These are phyloP conservation scores for Cyberlindnera galapagoensis DNA, from an alignment of 805 yeast genomes.

Conservation along the genomic window DNA sequence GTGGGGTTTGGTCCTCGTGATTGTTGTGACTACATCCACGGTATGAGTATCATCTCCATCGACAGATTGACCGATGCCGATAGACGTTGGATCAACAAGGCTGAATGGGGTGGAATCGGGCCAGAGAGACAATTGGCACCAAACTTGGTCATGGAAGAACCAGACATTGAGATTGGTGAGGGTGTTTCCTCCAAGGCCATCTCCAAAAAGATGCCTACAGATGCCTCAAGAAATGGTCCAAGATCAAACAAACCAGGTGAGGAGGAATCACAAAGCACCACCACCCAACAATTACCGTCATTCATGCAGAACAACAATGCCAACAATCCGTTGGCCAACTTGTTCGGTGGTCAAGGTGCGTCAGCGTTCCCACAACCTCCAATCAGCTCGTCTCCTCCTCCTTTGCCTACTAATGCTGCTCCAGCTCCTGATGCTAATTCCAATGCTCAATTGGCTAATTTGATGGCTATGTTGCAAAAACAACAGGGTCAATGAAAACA, in stretches of 20 bases:
- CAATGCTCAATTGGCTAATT: slow-evolving; percentile 34
- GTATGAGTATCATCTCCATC: slow-evolving; percentile 82
- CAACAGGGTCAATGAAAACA: slow-evolving; percentile 22
- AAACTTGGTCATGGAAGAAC: slow-evolving; percentile 89
- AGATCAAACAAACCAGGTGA: slow-evolving; percentile 65
- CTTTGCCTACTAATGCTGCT: slow-evolving; percentile 8
- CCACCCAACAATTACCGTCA: slow-evolving; percentile 19
- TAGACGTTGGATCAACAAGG: slow-evolving; percentile 76
- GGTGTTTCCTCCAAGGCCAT: slow-evolving; percentile 91
- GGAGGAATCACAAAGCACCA: slow-evolving; percentile 24
- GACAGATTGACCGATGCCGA: slow-evolving; percentile 92
- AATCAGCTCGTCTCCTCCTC: slow-evolving; percentile 7
- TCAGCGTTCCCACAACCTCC: slow-evolving; percentile 14
- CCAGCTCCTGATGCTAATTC: slow-evolving; percentile 23
- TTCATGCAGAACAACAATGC: slow-evolving; percentile 31
- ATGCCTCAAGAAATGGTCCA: slow-evolving; percentile 80
- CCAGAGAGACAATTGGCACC: slow-evolving; percentile 65
- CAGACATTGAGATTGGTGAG: slow-evolving; percentile 93
- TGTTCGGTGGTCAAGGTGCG: slow-evolving; percentile 27
- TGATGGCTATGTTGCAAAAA: slow-evolving; percentile 37
- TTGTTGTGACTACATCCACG: slow-evolving; percentile 91
- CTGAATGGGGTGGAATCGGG: slow-evolving; percentile 97
- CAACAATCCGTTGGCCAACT: slow-evolving; percentile 43
- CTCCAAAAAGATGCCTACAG: slow-evolving; percentile 88
- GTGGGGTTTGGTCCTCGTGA: slow-evolving; percentile 99